These are phyloP conservation scores for Penicillium frequentans DNA, from an alignment of 2,329 filamentous ascomycete species.

Conservation along the genomic window DNA sequence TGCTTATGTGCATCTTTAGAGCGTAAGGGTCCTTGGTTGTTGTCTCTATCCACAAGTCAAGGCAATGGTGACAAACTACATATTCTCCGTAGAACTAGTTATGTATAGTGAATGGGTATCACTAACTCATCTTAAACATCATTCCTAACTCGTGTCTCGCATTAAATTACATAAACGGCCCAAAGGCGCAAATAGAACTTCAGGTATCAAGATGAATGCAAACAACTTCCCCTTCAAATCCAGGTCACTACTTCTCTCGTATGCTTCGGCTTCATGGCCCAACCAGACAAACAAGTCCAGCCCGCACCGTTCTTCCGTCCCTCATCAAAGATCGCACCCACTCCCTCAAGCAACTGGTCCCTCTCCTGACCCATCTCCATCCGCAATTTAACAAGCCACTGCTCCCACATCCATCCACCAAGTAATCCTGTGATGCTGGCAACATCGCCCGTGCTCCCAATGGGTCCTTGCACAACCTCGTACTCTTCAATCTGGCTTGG, in stretches of 20 bases:
- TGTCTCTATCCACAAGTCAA: too few relatives aligned
- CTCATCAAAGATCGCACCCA: slow-evolving; percentile 60
- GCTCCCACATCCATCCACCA: slow-evolving; percentile 91
- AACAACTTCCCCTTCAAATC: not conserved
- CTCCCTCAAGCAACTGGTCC: slow-evolving; percentile 53
- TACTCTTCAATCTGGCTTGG: slow-evolving; percentile 47
- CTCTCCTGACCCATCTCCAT: slow-evolving; percentile 75
- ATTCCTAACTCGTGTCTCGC: slow-evolving; percentile 2
- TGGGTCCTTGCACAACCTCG: slow-evolving; percentile 57
- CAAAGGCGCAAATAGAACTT: not conserved
- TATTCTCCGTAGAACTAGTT: too few relatives aligned
- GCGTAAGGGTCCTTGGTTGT: too few relatives aligned
- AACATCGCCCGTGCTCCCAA: slow-evolving; percentile 70
- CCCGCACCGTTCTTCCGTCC: slow-evolving; percentile 58
- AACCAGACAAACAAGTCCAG: slow-evolving; percentile 62
- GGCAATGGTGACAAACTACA: too few relatives aligned
- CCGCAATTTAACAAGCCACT: slow-evolving; percentile 87
- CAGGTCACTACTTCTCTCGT: not conserved
- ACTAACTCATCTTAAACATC: not conserved
- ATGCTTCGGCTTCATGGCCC: slow-evolving; percentile 53
- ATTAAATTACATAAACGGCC: slow-evolving; percentile 5
- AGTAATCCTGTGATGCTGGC: slow-evolving; percentile 78
- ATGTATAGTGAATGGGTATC: not conserved
- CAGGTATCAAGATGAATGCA: not conserved
- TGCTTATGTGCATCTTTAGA: too few relatives aligned